Base-by-base conservation (phyloP, 208 protist species). In the Crithidia acanthocephali region DNA sequence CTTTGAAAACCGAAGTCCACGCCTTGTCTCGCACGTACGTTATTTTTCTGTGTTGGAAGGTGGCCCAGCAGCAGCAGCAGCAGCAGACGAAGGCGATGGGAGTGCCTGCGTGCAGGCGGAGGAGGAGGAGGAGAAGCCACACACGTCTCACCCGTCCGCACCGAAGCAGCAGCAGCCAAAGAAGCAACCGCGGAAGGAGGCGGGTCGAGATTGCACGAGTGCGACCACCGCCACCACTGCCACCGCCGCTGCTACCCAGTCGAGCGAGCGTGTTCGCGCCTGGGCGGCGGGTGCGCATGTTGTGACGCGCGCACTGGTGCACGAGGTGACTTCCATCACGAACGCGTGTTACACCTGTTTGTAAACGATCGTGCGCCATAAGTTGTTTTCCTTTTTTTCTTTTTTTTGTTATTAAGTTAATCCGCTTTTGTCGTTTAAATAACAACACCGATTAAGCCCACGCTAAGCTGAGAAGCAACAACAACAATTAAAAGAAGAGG, bases 21-120 rank as follows among this genome's bases (percentile, higher is more conserved):
- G 22, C 42, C 4, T 13, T 22, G 45, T 23, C 18, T 6, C 66
- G 33, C 22, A 61, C 71, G 44, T 93, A 86, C 63, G 45, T 69
- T 22, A 69, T 93, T 79, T 85, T 68, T 93, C 88, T 2, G 60
- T 88, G 23, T 61, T 93, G 16, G 63, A 83, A 23, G 67, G 76
- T 35, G 58, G 7, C 11, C 3, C 40, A 0, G 23, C 37, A 20
- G 9, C 59, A 53, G 44, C 27, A 40, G 44, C 40, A 53, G 59
- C 40, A 40, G 44, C 40, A 22, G 27, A n/a, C 1, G 5, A 50
- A 28, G 18, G 52, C 16, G 28, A 9, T n/a, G 18, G 9, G 16
- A n/a, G 16, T 48, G 44, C 18, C 4, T 48, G 13, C 16, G 6
- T n/a, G 44, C 16, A 48, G 13, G 16, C 16, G 9, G 18, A 48